Conservation (phyloP, 495 filamentous ascomycete genomes). For the Aspergillus nanangensis region DNA sequence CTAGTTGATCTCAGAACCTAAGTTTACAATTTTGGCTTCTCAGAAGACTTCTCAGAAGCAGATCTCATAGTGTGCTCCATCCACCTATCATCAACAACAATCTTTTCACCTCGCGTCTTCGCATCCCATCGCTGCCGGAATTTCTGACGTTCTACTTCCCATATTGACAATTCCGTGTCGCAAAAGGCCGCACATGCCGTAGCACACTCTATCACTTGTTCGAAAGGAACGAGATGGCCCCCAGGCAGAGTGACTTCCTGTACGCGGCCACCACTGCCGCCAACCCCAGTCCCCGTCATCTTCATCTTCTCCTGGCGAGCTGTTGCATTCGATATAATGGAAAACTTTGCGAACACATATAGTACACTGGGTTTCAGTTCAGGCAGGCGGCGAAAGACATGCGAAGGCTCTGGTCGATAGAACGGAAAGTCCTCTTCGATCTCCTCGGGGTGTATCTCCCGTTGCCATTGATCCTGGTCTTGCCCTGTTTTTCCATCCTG, state of each 20-base stretch:
- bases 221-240: slow-evolving; percentile 12
- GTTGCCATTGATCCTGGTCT: slow-evolving; percentile 5
- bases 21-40: background rate
- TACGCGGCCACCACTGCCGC: slow-evolving; percentile 66
- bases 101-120: background rate
- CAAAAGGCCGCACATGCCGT: slow-evolving; percentile 2
- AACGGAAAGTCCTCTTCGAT: slow-evolving; percentile 44
- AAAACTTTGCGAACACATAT: slow-evolving; percentile 64
- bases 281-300: slow-evolving; percentile 52
- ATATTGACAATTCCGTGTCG: background rate
- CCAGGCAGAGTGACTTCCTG: slow-evolving; percentile 15
- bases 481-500: slow-evolving; percentile 11
- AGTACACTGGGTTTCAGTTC: slow-evolving; percentile 61
- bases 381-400: slow-evolving; percentile 52
- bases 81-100: slow-evolving; percentile 7
- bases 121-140: background rate
- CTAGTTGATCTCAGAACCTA: too few species aligned
- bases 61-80: too few species aligned
- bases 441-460: slow-evolving; percentile 25
- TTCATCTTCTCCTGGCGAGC: slow-evolving; percentile 50
- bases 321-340: slow-evolving; percentile 43
- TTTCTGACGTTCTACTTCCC: background rate
- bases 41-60: background rate
- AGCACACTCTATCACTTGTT: slow-evolving; percentile 4
- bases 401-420: slow-evolving; percentile 60